Base-by-base conservation (phyloP, 164 flowering plant genomes). In the Vitis labrusca region DNA sequence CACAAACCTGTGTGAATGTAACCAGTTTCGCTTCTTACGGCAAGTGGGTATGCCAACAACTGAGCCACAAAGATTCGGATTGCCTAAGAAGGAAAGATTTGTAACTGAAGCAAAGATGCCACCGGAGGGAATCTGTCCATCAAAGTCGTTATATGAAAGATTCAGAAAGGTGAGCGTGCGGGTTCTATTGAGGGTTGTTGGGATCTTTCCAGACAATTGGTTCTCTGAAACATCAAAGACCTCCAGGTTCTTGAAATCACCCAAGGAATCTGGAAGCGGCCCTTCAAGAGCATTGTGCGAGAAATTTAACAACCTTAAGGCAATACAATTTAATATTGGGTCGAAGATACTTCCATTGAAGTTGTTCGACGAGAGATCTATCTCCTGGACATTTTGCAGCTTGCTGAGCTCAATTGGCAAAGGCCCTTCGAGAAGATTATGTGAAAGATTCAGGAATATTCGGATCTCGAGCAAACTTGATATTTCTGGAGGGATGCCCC, bases 361-460 rank as follows among this genome's bases (percentile, higher is more conserved):
- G 19, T 78, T 77, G 67, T 89, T 87, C 0, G 79, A 81, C 16
- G 91, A 89, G 9, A 89, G 72, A 70, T 85, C 88, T 2, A 89
- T 83, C 53, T 67, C 88, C 61, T 69, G 77, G 56, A 86, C 79
- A 9, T 65, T 71, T 56, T 79, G 79, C 68, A 85, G 49, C 72
- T 84, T 79, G 78, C 88, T 80, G 13, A 87, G 74, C 72, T 83
- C 89, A 32, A 79, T 50, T 11, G 91, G 93, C 47, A 87, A 59
- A 10, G 76, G 70, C 50, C 91, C 93, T 32, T 81, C 72, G 29
- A 88, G 79, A 54, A 57, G 69, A 70, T 88, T 88, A 60, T 84
- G 79, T 3, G 93, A 89, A 16, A 89, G 79, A 69, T 86, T 86
- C 58, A 89, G 77, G 66, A 72, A 88, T 37, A 75, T 73, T 44